Evolutionary conservation across 2,329 filamentous ascomycete species (phyloP), one percentile per base, ranked within the genome.

Genomic region (Sarocladium brachiariae): DNA sequence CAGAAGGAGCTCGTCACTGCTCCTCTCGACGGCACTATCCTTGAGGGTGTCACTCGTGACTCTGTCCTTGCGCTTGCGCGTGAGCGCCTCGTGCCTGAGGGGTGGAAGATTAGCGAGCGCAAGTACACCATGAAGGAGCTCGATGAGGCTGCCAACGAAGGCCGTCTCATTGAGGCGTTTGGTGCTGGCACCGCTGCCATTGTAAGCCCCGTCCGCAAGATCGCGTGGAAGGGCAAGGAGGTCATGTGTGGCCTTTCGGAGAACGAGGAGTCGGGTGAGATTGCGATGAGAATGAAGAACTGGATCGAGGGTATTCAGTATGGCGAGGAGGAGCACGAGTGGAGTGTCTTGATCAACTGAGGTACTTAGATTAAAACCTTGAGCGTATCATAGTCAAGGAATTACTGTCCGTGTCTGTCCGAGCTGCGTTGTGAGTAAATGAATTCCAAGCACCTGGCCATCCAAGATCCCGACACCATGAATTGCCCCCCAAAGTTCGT

Each of bases 221-320:
- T 99, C 67, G 86, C 84, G 66, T 99, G 92, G 87, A 87, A 83
- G 69, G 90, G 87, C 50, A 75, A 87, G 61, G 65, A 87, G 55
- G 83, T 99, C 24, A 78, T 88, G 61, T 96, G 93, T 66, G 92
- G 91, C 3, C 72, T 99, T 57, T 80, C 80, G 65, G 83, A 87
- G 58, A 75, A 81, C 45, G 80, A 95, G 69, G 92, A 99, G 74
- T 90, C 89, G 10, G 93, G 93, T 38, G 86, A 91, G 63, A 77
- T 97, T 61, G 86, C 93, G 9, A 72, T 82, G 61, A 81, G 80
- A 69, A 91, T 99, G 85, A 95, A 96, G 81, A 81, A 86, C 61
- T 99, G 93, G 93, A 96, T 99, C 55, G 91, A 95, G 74, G 85
- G 74, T 24, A 91, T 95, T 59, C 92, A 97, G 73, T 96, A 97